Evolutionary conservation across 345 rosid species (phyloP), one percentile per base, ranked within the genome.

Genomic region (Garcia nutans): DNA sequence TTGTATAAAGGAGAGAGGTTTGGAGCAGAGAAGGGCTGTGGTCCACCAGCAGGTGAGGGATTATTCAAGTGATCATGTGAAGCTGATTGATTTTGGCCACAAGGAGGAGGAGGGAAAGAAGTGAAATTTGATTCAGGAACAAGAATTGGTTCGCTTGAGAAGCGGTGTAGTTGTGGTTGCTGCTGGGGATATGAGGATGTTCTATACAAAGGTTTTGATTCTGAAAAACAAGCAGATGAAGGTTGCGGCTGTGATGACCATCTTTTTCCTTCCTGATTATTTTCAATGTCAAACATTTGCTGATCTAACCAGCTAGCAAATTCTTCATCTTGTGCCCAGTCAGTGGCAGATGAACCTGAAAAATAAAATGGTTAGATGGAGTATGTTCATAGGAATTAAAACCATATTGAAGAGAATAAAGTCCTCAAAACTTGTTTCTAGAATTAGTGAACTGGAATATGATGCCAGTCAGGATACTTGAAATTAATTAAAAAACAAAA

Each of bases 341-440:
- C 98, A 59, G 98, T 81, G 65, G 90, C 90, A 65, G 99, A 79
- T 65, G 99, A 96, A 84, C 99, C 99, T 96, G 86, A 58, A 86
- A 72, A 83, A 22, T 56, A 73, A n/a, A 63, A 63, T 8, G 23
- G 19, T 64, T 65, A 71, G 65, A 37, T 64, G 26, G 20, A 58
- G 11, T 20, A 42, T 12, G 41, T 17, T 45, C 17, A 13, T 42
- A 71, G 13, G 12, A 56, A 33, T 17, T 4, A 56, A 23, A 41
- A 49, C 64, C 63, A 6, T 24, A 15, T 19, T 24, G 28, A 17
- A 68, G 42, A 45, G 20, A 75, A 67, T 3, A 22, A 26, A 74
- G 16, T 33, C 41, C 44, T 31, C 24, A 31, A 65, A 54, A 37
- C 26, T 63, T 70, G 5, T 13, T 19, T 26, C 22, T 58, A 74